Base-by-base conservation (phyloP, 2,329 filamentous ascomycete species). In the Nectriaceae sp. region DNA sequence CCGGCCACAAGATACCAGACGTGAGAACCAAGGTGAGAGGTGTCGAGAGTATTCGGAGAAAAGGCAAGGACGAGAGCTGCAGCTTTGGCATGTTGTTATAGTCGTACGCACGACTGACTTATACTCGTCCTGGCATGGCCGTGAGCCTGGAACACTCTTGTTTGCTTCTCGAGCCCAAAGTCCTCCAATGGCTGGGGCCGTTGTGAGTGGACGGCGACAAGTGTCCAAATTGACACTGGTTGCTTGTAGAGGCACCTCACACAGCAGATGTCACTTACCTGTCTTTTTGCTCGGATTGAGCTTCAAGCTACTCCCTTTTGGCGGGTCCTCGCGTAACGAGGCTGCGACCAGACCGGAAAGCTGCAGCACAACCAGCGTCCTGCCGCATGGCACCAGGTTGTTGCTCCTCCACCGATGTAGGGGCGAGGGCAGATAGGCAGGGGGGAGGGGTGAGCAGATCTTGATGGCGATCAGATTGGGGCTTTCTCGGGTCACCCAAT, bases 231-330 rank as follows among this genome's bases (percentile, higher is more conserved):
- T 37, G 49, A 39, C 45, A 41, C 37, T 33, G 43, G 40, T 36
- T 36, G 39, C 44, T 50, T 47, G 39, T 51, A 44, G 22, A 45
- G 46, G 35, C 46, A 42, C 54, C 50, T 61, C 40, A 52, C 48
- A 62, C 60, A 57, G 49, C 57, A 58, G 46, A 55, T 54, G 60
- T 52, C 60, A 61, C 20, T 52, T 46, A 40, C 49, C 43, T 42
- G 5, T 22, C 31, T 18, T 18, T 40, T n/a, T 22, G 24, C 5
- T 21, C 24, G 19, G 38, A 21, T 49, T 46, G 47, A 57, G 50
- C 47, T 24, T 29, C 44, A 24, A 21, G 4, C 44, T 49, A 42
- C 35, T 29, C 41, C 47, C 31, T 29, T 24, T 43, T 48, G 37
- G 33, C 36, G 47, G 15, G 16, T 44, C 29, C 42, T 40, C 29